Conservation (phyloP, 345 rosid species). For the Noccaea caerulescens region DNA sequence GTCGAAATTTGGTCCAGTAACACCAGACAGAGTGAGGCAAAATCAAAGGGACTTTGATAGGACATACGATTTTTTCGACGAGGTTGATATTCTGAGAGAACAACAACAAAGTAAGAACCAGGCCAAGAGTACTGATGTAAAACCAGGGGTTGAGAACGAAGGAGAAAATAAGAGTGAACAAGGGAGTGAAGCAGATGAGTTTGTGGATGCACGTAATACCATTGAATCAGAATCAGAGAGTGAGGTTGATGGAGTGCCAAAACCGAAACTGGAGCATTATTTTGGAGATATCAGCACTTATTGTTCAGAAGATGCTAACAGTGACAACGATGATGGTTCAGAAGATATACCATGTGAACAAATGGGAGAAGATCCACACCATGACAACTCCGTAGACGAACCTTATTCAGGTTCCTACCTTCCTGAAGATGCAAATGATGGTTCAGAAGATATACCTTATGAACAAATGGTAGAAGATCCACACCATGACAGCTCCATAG, state of each 20-base stretch:
- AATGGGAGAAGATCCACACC: conserved; percentile 22
- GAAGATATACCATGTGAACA: conserved; percentile 38
- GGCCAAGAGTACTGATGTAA: conserved; percentile 64
- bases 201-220: conserved; percentile 85
- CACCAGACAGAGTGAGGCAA: conserved; percentile 40
- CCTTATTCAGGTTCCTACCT: conserved; percentile 35
- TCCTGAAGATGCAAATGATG: conserved; percentile 33
- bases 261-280: conserved; percentile 39
- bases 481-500: conserved; percentile 19
- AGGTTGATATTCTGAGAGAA: conserved; percentile 41
- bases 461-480: conserved; percentile 32
- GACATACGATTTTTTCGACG: conserved; percentile 36
- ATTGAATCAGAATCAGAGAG: conserved; percentile 77
- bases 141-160: conserved; percentile 48
- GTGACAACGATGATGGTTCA: conserved; percentile 39
- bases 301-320: conserved; percentile 42
- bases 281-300: conserved; percentile 44
- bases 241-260: conserved; percentile 44
- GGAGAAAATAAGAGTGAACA: conserved; percentile 64
- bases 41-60: conserved; percentile 36
- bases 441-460: conserved; percentile 37
- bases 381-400: conserved; percentile 29
- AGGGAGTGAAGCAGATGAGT: conserved; percentile 67
- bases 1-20: conserved; percentile 47
- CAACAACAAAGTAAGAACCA: conserved; percentile 41